Evolutionary conservation across 495 filamentous ascomycete genomes (phyloP).

Genomic region (Tuber calosporum): DNA sequence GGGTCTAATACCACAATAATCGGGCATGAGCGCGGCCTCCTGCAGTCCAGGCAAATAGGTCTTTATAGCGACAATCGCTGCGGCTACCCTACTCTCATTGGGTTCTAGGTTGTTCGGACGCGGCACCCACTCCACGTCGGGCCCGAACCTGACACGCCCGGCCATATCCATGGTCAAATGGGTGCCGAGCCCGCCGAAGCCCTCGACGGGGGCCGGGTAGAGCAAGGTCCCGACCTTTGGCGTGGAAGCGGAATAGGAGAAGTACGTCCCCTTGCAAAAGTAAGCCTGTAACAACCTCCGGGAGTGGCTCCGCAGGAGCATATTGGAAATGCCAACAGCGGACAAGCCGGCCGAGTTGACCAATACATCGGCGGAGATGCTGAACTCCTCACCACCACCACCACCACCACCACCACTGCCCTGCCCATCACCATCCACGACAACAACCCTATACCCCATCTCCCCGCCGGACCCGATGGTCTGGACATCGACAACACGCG

Average conservation of each 20-base stretch:
- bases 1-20: slow-evolving; percentile 87
- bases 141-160: slow-evolving; percentile 82
- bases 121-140: slow-evolving; percentile 89
- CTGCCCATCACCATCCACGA: slow-evolving; percentile 19
- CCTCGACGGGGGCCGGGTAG: slow-evolving; percentile 76
- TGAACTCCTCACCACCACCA: slow-evolving; percentile 48
- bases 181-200: slow-evolving; percentile 78
- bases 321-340: slow-evolving; percentile 71
- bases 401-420: slow-evolving; percentile 35
- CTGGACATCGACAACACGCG: slow-evolving; percentile 56
- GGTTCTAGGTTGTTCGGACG: slow-evolving; percentile 49
- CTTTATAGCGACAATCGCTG: slow-evolving; percentile 65
- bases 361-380: slow-evolving; percentile 64
- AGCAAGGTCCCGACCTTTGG: slow-evolving; percentile 68
- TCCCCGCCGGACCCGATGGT: slow-evolving; percentile 48
- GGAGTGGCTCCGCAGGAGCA: slow-evolving; percentile 51
- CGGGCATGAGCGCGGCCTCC: slow-evolving; percentile 58
- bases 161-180: slow-evolving; percentile 87
- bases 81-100: slow-evolving; percentile 52
- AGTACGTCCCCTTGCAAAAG: slow-evolving; percentile 95
- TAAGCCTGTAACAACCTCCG: slow-evolving; percentile 54
- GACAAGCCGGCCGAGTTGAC: slow-evolving; percentile 81
- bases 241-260: slow-evolving; percentile 62
- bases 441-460: slow-evolving; percentile 55
- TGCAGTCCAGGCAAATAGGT: slow-evolving; percentile 71